Conservation (phyloP, 768 basidiomycete genomes). For the Mycena vulgaris region DNA sequence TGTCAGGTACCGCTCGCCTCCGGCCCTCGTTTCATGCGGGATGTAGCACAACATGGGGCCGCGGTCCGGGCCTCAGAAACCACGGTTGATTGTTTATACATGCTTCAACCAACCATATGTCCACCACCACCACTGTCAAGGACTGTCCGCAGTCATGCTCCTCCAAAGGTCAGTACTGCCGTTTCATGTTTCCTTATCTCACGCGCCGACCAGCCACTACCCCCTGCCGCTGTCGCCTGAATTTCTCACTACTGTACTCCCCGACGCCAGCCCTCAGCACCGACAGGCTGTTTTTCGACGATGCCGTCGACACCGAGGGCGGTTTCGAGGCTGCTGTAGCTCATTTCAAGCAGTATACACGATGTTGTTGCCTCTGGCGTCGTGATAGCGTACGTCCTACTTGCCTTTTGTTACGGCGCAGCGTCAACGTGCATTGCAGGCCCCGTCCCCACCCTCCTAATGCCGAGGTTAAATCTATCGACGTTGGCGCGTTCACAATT, state of each 20-base stretch:
- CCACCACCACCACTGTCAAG: too few relatives aligned
- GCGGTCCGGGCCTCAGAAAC: too few relatives aligned
- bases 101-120: too few relatives aligned
- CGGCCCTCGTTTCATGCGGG: too few relatives aligned
- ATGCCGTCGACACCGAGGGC: background rate
- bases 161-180: background rate
- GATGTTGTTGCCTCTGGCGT: background rate
- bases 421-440: background rate
- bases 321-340: slow-evolving; percentile 4
- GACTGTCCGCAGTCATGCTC: too few relatives aligned
- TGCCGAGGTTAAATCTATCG: background rate
- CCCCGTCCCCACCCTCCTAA: slow-evolving; percentile 1
- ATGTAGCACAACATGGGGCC: too few relatives aligned
- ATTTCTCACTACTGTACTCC: background rate
- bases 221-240: slow-evolving; percentile 1
- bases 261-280: slow-evolving; percentile 3
- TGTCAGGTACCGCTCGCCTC: too few relatives aligned
- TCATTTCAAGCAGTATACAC: background rate
- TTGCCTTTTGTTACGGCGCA: background rate
- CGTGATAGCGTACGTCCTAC: slow-evolving; percentile 4
- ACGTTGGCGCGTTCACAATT: slow-evolving; percentile 1
- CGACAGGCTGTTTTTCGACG: background rate
- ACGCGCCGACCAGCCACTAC: background rate
- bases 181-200: background rate
- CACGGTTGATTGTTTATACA: too few relatives aligned